Conservation (phyloP, 2,329 filamentous ascomycete genomes). For the Xylaria sp. region DNA sequence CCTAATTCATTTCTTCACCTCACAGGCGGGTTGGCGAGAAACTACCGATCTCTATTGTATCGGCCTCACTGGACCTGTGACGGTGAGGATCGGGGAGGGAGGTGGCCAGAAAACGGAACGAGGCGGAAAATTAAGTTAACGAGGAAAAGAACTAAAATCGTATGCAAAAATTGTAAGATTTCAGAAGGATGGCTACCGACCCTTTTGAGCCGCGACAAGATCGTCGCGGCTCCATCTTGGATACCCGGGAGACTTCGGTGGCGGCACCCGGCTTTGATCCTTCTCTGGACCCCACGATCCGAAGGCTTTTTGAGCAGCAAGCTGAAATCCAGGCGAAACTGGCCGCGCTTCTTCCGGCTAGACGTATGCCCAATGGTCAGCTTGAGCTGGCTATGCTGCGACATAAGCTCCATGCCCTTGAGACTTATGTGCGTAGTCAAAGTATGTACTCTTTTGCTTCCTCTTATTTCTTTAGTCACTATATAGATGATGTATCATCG, state of each 20-base stretch:
- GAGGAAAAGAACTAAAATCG: neutral
- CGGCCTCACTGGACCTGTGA: conserved; percentile 8
- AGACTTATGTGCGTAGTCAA: conserved; percentile 54
- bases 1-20: conserved; percentile 11
- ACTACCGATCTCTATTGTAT: conserved; percentile 1
- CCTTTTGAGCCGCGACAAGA: conserved; percentile 42
- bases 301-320: conserved; percentile 57
- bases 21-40: conserved; percentile 5
- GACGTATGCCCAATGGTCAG: conserved; percentile 54
- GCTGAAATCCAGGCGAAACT: conserved; percentile 59
- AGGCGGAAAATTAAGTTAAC: neutral
- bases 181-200: conserved; percentile 38
- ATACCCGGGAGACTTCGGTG: conserved; percentile 39
- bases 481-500: conserved; percentile 5
- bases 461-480: conserved; percentile 1
- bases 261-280: conserved; percentile 44
- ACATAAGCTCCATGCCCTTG: conserved; percentile 58
- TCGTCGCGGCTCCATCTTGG: conserved; percentile 42
- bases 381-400: conserved; percentile 61
- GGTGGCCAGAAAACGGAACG: conserved; percentile 4
- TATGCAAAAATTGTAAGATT: neutral
- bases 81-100: conserved; percentile 25
- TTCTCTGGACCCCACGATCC: conserved; percentile 51
- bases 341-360: conserved; percentile 53
- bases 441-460: conserved; percentile 49